These are phyloP conservation scores for Ganoderma lingzhi DNA, from an alignment of 1,284 basidiomycete genomes.

Conservation along the genomic window DNA sequence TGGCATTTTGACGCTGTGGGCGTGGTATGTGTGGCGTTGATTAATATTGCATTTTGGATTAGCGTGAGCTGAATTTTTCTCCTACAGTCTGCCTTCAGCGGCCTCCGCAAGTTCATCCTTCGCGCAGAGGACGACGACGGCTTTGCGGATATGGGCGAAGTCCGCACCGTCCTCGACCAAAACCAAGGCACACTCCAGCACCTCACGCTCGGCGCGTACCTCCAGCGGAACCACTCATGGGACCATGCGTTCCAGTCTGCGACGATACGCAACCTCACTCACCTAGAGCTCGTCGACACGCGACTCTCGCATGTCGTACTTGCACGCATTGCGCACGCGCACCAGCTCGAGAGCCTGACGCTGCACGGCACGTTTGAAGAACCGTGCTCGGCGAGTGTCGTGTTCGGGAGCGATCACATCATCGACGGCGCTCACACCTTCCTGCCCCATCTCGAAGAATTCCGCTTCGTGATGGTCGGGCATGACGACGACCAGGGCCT, in stretches of 20 bases:
- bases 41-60: too few relatives aligned
- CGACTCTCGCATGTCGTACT: slow-evolving; percentile 68
- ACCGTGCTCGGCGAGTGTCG: slow-evolving; percentile 60
- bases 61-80: neutral
- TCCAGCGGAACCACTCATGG: slow-evolving; percentile 68
- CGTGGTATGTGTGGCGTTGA: slow-evolving; percentile 41
- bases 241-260: slow-evolving; percentile 67
- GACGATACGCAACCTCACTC: slow-evolving; percentile 68
- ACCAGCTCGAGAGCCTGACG: slow-evolving; percentile 64
- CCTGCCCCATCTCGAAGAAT: slow-evolving; percentile 65
- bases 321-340: slow-evolving; percentile 66
- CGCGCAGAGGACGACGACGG: slow-evolving; percentile 75
- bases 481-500: slow-evolving; percentile 63
- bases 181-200: slow-evolving; percentile 66
- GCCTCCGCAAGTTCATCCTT: slow-evolving; percentile 68
- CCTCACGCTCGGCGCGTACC: slow-evolving; percentile 70
- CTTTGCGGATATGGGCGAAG: slow-evolving; percentile 70
- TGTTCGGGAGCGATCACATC: slow-evolving; percentile 70
- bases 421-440: slow-evolving; percentile 65
- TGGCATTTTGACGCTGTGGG: slow-evolving; percentile 78
- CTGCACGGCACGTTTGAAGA: slow-evolving; percentile 71
- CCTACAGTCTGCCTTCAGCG: slow-evolving; percentile 55
- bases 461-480: slow-evolving; percentile 68
- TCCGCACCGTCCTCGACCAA: slow-evolving; percentile 67
- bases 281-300: slow-evolving; percentile 72